Percentiles rank a stretch among this genome's conserved stretches.
phyloP scores from a whole-genome alignment of 176 grass and related monocot genomes.

The Poa pratensis region DNA sequence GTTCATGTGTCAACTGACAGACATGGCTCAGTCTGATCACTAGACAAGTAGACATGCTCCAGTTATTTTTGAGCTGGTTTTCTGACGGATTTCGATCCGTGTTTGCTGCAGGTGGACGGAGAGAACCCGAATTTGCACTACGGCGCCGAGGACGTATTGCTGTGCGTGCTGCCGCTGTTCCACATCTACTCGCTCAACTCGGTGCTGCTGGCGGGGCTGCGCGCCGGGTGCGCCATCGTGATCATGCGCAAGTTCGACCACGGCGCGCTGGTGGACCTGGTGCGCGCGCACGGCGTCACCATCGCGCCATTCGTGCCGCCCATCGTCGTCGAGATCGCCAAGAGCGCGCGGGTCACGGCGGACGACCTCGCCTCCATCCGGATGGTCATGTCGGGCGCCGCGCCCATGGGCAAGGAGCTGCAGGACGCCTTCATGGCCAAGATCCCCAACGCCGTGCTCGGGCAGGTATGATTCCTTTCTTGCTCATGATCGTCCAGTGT shows the following conservation, averaged over 20 bases:
- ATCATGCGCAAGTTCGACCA: slow-evolving; percentile 88
- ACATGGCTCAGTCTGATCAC: no score
- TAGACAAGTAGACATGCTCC: no score
- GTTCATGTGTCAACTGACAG: no score
- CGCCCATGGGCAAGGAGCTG: slow-evolving; percentile 86
- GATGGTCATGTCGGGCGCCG: slow-evolving; percentile 85
- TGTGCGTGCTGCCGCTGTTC: slow-evolving; percentile 94
- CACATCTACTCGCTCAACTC: slow-evolving; percentile 99
- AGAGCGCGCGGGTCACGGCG: slow-evolving; percentile 64
- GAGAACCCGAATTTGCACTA: slow-evolving; percentile 88
- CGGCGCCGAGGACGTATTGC: slow-evolving; percentile 60
- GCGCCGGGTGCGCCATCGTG: slow-evolving; percentile 72
- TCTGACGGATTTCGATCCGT: no score
- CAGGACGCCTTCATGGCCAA: slow-evolving; percentile 93
- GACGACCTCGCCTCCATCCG: slow-evolving; percentile 80
- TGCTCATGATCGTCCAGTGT: not conserved
- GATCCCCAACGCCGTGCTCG: slow-evolving; percentile 82
- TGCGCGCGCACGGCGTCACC: slow-evolving; percentile 67
- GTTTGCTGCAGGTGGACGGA: slow-evolving; percentile 61
- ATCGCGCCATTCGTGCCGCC: slow-evolving; percentile 87
- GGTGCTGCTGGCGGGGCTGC: slow-evolving; percentile 77
- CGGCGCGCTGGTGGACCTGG: slow-evolving; percentile 70
- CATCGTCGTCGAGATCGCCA: slow-evolving; percentile 92
- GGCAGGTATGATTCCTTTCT: slow-evolving; percentile 56
- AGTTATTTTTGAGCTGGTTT: no score